Conservation (phyloP, 208 protist species). For the Endotrypanum monterogeii region DNA sequence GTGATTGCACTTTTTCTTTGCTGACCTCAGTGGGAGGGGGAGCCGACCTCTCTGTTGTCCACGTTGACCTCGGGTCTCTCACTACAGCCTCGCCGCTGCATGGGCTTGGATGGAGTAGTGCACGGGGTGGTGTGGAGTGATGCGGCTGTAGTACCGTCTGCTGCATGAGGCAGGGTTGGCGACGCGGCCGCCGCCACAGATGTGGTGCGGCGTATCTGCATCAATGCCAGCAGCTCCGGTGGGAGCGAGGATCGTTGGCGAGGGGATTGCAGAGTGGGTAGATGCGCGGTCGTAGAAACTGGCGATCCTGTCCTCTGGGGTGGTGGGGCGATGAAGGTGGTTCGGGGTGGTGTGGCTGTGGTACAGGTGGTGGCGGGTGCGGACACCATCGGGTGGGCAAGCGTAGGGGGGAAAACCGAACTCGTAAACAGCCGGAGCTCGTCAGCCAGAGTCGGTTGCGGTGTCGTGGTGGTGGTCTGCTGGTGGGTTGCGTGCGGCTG, state of each 20-base stretch:
- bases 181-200: neutral
- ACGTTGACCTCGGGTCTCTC: constrained; percentile 29
- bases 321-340: constrained; percentile 23
- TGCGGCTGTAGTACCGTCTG: neutral
- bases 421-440: constrained; percentile 26
- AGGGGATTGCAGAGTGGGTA: neutral
- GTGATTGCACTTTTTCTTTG: neutral
- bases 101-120: neutral
- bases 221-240: constrained; percentile 19
- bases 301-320: neutral
- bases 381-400: neutral
- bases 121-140: neutral
- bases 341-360: neutral
- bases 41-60: neutral
- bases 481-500: neutral
- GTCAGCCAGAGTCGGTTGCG: constrained; percentile 21
- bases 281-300: neutral
- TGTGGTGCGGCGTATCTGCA: constrained; percentile 11
- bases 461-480: neutral
- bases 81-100: constrained; percentile 19
- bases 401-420: constrained; percentile 2
- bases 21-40: constrained; percentile 10
- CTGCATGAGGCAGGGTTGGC: neutral
- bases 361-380: neutral
- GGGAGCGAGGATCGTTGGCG: constrained; percentile 8